Conservation (phyloP, 306 rosid species). For the Arachis hypogaea region DNA sequence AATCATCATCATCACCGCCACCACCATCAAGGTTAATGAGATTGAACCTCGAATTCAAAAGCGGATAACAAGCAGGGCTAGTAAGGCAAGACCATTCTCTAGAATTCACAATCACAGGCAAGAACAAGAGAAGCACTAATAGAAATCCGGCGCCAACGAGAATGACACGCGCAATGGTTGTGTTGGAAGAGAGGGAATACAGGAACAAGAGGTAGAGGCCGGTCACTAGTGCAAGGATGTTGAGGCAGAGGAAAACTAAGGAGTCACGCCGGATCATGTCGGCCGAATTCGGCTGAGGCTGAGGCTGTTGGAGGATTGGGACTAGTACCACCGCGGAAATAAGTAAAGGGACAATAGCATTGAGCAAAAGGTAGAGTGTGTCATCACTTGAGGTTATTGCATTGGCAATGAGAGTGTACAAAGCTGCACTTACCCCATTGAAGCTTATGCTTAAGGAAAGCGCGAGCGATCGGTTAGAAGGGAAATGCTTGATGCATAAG, state of each 20-base stretch:
- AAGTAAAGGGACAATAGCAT: constrained; percentile 71
- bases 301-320: constrained; percentile 57
- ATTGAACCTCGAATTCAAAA: constrained; percentile 35
- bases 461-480: constrained; percentile 64
- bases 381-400: constrained; percentile 57
- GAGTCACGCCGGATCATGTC: constrained; percentile 43
- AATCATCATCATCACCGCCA: constrained; percentile 51
- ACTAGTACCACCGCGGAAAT: constrained; percentile 48
- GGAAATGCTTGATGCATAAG: constrained; percentile 64
- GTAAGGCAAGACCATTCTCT: constrained; percentile 39
- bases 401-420: constrained; percentile 70
- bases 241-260: constrained; percentile 54
- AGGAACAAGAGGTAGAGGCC: constrained; percentile 74
- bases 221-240: constrained; percentile 65
- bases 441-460: constrained; percentile 71
- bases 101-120: constrained; percentile 52
- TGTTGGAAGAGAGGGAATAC: constrained; percentile 43
- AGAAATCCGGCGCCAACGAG: constrained; percentile 64
- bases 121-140: constrained; percentile 47
- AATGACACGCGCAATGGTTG: constrained; percentile 45
- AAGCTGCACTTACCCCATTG: constrained; percentile 78
- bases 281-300: constrained; percentile 34
- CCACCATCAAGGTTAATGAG: neutral
- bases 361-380: constrained; percentile 62
- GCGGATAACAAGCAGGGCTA: constrained; percentile 20